A percentile compares a stretch with the other conserved stretches of the same genome.
phyloP scores from a whole-genome alignment of 306 rosid species.

The Cercis canadensis region DNA sequence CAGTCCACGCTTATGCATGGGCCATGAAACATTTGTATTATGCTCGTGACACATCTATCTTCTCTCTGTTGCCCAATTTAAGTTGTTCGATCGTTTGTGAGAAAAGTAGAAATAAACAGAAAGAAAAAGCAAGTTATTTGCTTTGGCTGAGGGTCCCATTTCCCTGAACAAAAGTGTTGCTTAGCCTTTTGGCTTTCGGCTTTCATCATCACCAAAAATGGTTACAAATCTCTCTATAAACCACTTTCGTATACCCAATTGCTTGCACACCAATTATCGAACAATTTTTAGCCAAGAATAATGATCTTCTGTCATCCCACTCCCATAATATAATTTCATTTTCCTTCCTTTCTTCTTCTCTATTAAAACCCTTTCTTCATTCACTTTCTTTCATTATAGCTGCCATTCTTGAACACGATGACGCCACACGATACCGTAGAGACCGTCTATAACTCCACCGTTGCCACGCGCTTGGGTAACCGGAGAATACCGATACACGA shows the following conservation, averaged over 20 bases:
- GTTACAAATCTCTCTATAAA: neutral
- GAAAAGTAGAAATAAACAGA: too few species aligned
- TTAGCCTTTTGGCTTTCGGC: constrained; percentile 28
- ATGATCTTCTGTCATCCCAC: too few species aligned
- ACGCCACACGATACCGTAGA: constrained; percentile 17
- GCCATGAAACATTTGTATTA: too few species aligned
- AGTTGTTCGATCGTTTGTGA: too few species aligned
- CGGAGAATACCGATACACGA: constrained; percentile 52
- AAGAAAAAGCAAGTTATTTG: too few species aligned
- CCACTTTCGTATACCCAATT: neutral
- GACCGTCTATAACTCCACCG: constrained; percentile 45
- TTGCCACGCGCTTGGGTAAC: constrained; percentile 38
- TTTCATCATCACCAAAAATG: constrained; percentile 23
- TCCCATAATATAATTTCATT: constrained; percentile 4
- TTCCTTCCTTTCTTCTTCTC: too few species aligned
- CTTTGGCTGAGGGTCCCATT: constrained; percentile 36
- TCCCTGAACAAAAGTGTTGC: constrained; percentile 42
- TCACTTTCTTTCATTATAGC: neutral
- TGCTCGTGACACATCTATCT: too few species aligned
- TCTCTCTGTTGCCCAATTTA: too few species aligned
- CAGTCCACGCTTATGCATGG: too few species aligned
- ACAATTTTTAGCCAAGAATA: constrained; percentile 35
- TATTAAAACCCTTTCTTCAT: too few species aligned
- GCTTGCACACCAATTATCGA: constrained; percentile 45
- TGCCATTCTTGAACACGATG: constrained; percentile 11